A percentile compares a stretch with the other conserved stretches of the same genome.
phyloP scores from a whole-genome alignment of 306 rosid species.

The Vicia sativa region DNA sequence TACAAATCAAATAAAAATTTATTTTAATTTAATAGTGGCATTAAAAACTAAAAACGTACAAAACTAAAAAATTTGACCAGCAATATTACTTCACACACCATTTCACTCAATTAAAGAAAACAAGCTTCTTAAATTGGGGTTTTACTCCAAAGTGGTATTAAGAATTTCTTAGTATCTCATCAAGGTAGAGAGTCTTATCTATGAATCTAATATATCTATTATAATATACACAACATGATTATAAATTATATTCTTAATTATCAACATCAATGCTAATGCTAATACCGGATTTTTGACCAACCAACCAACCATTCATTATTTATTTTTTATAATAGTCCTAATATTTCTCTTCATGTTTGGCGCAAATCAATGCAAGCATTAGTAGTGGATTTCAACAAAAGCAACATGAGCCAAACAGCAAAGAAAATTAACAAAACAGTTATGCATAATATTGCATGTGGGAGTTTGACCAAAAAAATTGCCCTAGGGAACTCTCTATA shows the following conservation, averaged over 20 bases:
- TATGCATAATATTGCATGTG: constrained; percentile 23
- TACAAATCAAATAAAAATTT: too few species aligned
- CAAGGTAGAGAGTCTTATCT: constrained; percentile 4
- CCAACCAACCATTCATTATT: neutral
- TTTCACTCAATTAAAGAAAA: constrained; percentile 32
- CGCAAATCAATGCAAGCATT: constrained; percentile 26
- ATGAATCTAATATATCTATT: neutral
- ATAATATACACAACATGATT: neutral
- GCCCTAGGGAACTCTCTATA: constrained; percentile 43
- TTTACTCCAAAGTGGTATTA: neutral
- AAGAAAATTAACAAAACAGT: neutral
- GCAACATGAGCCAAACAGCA: neutral
- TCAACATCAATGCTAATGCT: constrained; percentile 2
- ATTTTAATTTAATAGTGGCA: too few species aligned
- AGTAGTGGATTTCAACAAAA: constrained; percentile 28
- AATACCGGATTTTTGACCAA: constrained; percentile 28
- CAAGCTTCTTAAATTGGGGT: constrained; percentile 2
- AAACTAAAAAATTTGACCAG: neutral
- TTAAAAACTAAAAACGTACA: neutral
- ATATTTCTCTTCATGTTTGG: neutral
- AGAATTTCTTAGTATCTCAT: constrained; percentile 1
- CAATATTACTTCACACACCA: constrained; percentile 26
- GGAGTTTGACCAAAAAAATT: neutral
- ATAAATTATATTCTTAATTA: neutral
- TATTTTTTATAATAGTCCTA: neutral